Conservation (phyloP, 129 eudicot genomes). For the Helichrysum umbraculigerum region DNA sequence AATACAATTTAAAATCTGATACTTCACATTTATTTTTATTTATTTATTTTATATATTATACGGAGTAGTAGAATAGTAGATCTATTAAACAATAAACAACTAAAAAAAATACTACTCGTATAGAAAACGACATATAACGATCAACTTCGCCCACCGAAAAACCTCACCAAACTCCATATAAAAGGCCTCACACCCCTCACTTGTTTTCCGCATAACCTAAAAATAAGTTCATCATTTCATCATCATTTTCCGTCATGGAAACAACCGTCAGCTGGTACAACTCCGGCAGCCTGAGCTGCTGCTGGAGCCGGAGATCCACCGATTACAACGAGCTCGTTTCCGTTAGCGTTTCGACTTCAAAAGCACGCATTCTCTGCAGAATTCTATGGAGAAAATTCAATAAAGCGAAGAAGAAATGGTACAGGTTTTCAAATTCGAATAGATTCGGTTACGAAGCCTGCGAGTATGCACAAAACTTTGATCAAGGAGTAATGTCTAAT, state of each 20-base stretch:
- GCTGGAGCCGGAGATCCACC: conserved; percentile 40
- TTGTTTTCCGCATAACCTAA: conserved; percentile 2
- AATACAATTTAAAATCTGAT: too few relatives aligned
- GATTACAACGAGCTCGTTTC: conserved; percentile 41
- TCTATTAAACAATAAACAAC: background rate
- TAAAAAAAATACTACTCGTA: background rate
- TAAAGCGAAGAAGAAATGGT: conserved; percentile 45
- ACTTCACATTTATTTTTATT: too few relatives aligned
- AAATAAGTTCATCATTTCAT: background rate
- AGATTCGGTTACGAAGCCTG: conserved; percentile 57
- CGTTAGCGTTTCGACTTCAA: conserved; percentile 26
- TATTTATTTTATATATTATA: too few relatives aligned
- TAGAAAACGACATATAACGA: conserved; percentile 5
- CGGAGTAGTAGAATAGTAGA: too few relatives aligned
- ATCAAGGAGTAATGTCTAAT: conserved; percentile 46
- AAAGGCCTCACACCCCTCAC: conserved; percentile 24
- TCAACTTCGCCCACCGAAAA: background rate
- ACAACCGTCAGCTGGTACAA: conserved; percentile 35
- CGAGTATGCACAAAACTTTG: conserved; percentile 74
- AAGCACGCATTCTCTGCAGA: conserved; percentile 43
- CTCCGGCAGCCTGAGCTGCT: conserved; percentile 28
- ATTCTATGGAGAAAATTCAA: conserved; percentile 49
- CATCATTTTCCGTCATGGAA: conserved; percentile 38
- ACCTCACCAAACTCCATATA: conserved; percentile 23
- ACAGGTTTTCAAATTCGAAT: conserved; percentile 38